A percentile compares a stretch with the other conserved stretches of the same genome.
Conservation (phyloP, 2,329 filamentous ascomycete genomes). For the Ceratocystis destructans region DNA sequence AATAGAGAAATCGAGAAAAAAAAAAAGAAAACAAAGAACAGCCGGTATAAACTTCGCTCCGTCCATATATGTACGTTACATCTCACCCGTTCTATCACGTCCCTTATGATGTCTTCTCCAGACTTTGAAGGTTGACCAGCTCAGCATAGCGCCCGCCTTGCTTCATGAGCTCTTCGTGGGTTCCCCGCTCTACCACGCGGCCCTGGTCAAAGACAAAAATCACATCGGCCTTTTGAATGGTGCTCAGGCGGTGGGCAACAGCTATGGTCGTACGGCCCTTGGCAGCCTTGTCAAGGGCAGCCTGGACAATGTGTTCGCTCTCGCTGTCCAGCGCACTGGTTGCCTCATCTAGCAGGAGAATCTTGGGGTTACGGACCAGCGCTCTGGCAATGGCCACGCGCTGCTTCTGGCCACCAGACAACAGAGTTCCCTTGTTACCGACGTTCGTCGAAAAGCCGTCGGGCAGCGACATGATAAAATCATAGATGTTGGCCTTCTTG, state of each 20-base stretch:
- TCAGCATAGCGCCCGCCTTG: conserved; percentile 61
- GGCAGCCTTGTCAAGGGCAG: conserved; percentile 65
- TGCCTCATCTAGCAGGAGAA: conserved; percentile 72
- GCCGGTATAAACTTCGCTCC: not conserved
- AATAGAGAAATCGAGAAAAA: not conserved
- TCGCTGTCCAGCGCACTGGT: conserved; percentile 65
- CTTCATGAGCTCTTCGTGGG: conserved; percentile 58
- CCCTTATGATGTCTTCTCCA: conserved; percentile 30
- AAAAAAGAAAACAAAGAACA: not conserved
- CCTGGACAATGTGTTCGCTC: conserved; percentile 67
- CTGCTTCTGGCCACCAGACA: conserved; percentile 89
- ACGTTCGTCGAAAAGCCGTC: conserved; percentile 78
- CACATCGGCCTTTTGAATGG: conserved; percentile 85
- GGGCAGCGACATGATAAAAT: conserved; percentile 75
- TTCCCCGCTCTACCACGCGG: conserved; percentile 70
- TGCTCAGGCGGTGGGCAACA: conserved; percentile 80
- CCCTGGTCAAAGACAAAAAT: conserved; percentile 97
- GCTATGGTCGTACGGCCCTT: conserved; percentile 83
- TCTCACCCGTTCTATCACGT: not conserved
- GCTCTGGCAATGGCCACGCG: conserved; percentile 87
- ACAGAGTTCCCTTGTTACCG: conserved; percentile 70
- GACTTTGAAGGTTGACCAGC: conserved; percentile 65
- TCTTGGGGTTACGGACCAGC: conserved; percentile 76
- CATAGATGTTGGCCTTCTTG: conserved; percentile 82
- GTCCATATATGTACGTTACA: not conserved